A percentile compares a stretch with the other conserved stretches of the same genome.
phyloP scores from a whole-genome alignment of 805 yeast genomes.

The Saccharomycopsis vini region DNA sequence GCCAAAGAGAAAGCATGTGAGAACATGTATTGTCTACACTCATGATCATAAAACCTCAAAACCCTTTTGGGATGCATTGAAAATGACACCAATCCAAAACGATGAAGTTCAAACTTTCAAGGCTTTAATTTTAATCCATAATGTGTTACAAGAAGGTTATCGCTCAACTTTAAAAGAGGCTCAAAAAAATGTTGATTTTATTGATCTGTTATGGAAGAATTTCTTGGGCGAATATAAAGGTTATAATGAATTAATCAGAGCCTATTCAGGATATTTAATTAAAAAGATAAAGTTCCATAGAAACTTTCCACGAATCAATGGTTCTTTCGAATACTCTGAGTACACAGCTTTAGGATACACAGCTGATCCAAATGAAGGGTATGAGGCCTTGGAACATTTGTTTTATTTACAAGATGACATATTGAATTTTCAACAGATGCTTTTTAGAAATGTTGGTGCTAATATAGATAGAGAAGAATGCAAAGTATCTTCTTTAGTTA shows the following conservation, averaged over 20 bases:
- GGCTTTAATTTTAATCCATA: constrained; percentile 76
- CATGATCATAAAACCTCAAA: constrained; percentile 89
- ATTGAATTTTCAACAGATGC: constrained; percentile 65
- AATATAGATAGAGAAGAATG: constrained; percentile 57
- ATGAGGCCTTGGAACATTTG: constrained; percentile 77
- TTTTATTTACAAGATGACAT: constrained; percentile 79
- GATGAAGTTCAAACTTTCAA: constrained; percentile 84
- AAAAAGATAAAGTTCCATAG: constrained; percentile 76
- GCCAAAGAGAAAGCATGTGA: constrained; percentile 91
- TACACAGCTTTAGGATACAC: constrained; percentile 80
- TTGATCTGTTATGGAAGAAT: constrained; percentile 59
- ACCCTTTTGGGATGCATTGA: constrained; percentile 78
- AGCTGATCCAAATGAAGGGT: constrained; percentile 93
- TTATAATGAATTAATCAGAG: constrained; percentile 67
- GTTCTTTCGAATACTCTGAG: constrained; percentile 93
- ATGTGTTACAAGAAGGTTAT: constrained; percentile 97
- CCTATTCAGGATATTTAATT: constrained; percentile 62
- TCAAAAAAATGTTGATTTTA: constrained; percentile 66
- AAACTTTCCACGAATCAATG: constrained; percentile 82
- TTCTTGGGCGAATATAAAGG: constrained; percentile 32
- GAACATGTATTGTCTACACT: constrained; percentile 90
- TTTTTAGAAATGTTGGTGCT: constrained; percentile 62
- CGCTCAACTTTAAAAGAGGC: constrained; percentile 76
- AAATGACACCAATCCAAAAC: constrained; percentile 66
- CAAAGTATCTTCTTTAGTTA: constrained; percentile 78